Evolutionary conservation across 2,329 filamentous ascomycete genomes (phyloP), one percentile per base, ranked within the genome.

Genomic region (Cylindrodendrum hubeiense): DNA sequence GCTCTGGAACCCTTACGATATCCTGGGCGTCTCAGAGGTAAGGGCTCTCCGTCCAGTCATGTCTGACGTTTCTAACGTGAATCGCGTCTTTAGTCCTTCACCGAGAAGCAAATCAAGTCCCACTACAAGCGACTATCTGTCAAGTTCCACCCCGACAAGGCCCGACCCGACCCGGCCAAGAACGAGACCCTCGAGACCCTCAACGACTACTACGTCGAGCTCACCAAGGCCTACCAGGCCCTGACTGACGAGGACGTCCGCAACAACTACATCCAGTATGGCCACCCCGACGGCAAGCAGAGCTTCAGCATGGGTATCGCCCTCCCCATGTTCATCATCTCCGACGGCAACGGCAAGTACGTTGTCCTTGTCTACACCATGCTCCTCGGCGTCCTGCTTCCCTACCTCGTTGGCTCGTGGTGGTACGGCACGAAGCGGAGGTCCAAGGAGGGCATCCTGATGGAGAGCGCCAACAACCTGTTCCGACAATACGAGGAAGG

Each of bases 241-340:
- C 88, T 99, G 52, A 99, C 97, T 5, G 96, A 99, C 77, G 97
- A 99, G 82, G 96, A 98, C 44, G 88, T 98, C 66, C 93, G 96
- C 76, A 97, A 97, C 82, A 99, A 99, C 84, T 99, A 93, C 81
- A 90, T 97, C 57, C 93, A 97, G 79, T 99, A 92, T 76, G 96
- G 96, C 60, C 94, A 99, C 79, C 96, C 96, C 7, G 96, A 99
- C 78, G 96, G 96, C 77, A 98, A 98, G 86, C 96, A 99, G 83
- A 95, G 94, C 79, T 96, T 95, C 81, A 98, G 94, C 82, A 98
- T 99, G 76, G 95, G 96, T 69, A 99, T 99, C 71, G 96, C 95
- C 49, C 87, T 99, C 49, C 96, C 96, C 49, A 92, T 96, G 79
- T 93, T 96, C 81, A 94, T 99, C 74, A 88, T 99, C 60, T 92